Conservation (phyloP, 805 yeast species). For the Saturnispora bothae region DNA sequence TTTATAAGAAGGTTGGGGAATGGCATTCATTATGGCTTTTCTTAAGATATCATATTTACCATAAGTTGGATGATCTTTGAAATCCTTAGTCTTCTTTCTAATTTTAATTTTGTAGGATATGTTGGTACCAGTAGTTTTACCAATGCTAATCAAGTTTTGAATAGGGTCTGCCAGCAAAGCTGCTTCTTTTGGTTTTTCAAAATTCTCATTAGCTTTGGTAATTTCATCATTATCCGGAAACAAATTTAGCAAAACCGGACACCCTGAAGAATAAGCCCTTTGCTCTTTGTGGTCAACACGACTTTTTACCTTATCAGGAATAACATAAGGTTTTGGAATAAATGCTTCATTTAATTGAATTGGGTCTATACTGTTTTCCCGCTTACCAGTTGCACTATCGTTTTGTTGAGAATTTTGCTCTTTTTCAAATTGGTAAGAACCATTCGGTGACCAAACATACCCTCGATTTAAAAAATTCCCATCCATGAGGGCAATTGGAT, state of each 20-base stretch:
- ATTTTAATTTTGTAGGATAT: conserved; percentile 22
- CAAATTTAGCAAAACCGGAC: conserved; percentile 9
- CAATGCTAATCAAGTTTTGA: background rate
- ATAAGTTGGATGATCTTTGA: conserved; percentile 17
- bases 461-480: conserved; percentile 1
- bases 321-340: conserved; percentile 12
- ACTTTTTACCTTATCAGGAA: conserved; percentile 6
- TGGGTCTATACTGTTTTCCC: no score
- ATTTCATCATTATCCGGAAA: conserved; percentile 2
- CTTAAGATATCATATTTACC: conserved; percentile 27
- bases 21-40: conserved; percentile 26
- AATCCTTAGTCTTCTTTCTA: conserved; percentile 17
- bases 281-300: background rate
- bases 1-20: conserved; percentile 38
- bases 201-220: background rate
- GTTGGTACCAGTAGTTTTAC: conserved; percentile 3
- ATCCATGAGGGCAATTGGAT: conserved; percentile 17
- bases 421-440: background rate
- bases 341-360: conserved; percentile 1
- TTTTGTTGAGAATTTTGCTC: background rate
- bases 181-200: background rate
- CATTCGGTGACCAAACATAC: conserved; percentile 1
- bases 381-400: background rate
- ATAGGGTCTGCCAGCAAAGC: background rate
- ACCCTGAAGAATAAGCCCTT: background rate